Conservation (phyloP, 495 filamentous ascomycete species). For the Penicillium pancosmium region DNA sequence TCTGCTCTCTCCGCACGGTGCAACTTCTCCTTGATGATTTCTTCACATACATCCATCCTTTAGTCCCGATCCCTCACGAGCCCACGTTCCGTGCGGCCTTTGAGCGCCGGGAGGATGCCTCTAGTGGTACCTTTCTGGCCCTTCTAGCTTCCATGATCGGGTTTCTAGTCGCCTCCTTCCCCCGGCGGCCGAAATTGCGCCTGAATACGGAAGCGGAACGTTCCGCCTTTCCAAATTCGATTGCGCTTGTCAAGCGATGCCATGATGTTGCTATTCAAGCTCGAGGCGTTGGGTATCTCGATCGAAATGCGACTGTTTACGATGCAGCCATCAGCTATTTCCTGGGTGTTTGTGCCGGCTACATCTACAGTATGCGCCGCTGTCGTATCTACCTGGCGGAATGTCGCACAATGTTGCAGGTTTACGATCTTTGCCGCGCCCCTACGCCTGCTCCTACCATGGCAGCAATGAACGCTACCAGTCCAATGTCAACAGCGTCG, state of each 20-base stretch:
- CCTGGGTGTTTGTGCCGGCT: slow-evolving; percentile 67
- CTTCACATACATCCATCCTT: slow-evolving; percentile 86
- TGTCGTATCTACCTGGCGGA: slow-evolving; percentile 74
- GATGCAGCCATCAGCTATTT: slow-evolving; percentile 89
- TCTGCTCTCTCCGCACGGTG: slow-evolving; percentile 69
- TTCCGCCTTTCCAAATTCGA: slow-evolving; percentile 60
- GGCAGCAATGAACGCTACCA: slow-evolving; percentile 21
- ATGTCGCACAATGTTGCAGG: slow-evolving; percentile 69
- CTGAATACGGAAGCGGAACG: slow-evolving; percentile 61
- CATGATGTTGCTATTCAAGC: slow-evolving; percentile 72
- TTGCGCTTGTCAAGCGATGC: slow-evolving; percentile 73
- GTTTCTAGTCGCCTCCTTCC: slow-evolving; percentile 75
- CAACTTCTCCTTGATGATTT: slow-evolving; percentile 79
- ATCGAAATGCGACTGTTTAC: slow-evolving; percentile 68
- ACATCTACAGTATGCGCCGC: slow-evolving; percentile 67
- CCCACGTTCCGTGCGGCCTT: slow-evolving; percentile 79
- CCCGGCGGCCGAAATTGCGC: slow-evolving; percentile 70
- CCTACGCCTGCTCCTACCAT: slow-evolving; percentile 25
- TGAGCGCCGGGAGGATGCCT: slow-evolving; percentile 67
- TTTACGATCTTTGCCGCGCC: slow-evolving; percentile 62
- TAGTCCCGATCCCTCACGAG: slow-evolving; percentile 86
- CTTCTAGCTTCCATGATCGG: slow-evolving; percentile 83
- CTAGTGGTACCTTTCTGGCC: slow-evolving; percentile 69
- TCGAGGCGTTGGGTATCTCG: slow-evolving; percentile 67
- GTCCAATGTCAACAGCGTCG: slow-evolving; percentile 35